phyloP scores from a whole-genome alignment of 805 yeast genomes.

The Starmerella geochares region DNA sequence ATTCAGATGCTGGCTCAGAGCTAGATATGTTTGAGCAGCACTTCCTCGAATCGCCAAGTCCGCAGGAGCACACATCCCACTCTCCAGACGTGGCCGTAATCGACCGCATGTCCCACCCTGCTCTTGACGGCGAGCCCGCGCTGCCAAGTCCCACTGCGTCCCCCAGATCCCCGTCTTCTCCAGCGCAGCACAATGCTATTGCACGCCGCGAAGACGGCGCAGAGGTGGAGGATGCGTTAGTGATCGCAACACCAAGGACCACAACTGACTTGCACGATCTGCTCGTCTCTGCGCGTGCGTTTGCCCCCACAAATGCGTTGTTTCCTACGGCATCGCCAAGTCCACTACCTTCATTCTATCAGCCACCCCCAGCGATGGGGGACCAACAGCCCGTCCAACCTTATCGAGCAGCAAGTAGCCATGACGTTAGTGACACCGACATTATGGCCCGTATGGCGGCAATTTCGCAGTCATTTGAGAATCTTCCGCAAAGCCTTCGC shows the following conservation, averaged over 20 bases:
- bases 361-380: background rate
- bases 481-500: constrained; percentile 39
- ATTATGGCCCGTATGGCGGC: constrained; percentile 7
- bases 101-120: background rate
- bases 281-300: constrained; percentile 12
- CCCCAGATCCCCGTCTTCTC: constrained; percentile 18
- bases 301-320: constrained; percentile 8
- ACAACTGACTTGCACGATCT: background rate
- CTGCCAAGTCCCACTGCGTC: constrained; percentile 24
- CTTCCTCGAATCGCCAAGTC: background rate
- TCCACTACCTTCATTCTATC: background rate
- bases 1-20: background rate
- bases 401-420: too few relatives aligned
- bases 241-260: background rate
- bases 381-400: background rate
- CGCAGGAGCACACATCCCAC: background rate
- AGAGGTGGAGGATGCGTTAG: background rate
- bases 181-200: background rate
- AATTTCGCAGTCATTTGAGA: constrained; percentile 28
- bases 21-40: background rate
- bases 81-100: background rate
- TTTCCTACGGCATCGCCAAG: background rate
- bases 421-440: background rate
- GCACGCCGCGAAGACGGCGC: background rate
- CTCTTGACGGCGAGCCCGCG: constrained; percentile 13